These are phyloP conservation scores for Echinochloa phyllopogon DNA, from an alignment of 176 grass and related monocot genomes.

Conservation along the genomic window DNA sequence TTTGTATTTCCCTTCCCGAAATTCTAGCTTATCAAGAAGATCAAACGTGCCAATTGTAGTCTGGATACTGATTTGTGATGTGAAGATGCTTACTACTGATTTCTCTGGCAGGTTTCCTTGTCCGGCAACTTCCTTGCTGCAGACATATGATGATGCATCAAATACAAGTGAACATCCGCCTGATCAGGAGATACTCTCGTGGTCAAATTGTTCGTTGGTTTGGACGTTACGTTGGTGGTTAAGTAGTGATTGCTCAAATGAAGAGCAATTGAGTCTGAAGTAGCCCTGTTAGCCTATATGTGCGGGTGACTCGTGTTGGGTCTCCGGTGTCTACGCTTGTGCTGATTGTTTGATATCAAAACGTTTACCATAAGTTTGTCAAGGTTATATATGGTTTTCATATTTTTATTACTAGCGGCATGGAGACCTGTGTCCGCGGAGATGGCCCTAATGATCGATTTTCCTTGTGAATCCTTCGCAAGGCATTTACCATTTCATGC, in stretches of 20 bases:
- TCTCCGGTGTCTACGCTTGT: background rate
- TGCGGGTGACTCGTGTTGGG: background rate
- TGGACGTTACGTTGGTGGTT: background rate
- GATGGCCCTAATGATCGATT: no score
- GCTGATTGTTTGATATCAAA: background rate
- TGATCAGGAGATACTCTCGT: background rate
- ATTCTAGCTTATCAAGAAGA: background rate
- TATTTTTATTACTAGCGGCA: background rate
- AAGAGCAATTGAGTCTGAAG: background rate
- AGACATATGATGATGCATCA: conserved; percentile 60
- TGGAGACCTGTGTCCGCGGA: background rate
- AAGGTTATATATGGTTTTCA: background rate
- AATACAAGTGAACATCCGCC: background rate
- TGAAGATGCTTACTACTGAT: background rate
- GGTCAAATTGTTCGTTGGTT: conserved; percentile 34
- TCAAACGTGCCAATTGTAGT: background rate
- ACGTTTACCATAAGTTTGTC: background rate
- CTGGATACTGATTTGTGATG: background rate
- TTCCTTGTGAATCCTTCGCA: background rate
- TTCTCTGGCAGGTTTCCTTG: conserved; percentile 55
- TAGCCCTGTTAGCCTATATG: background rate
- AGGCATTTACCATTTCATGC: no score
- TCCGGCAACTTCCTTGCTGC: conserved; percentile 64
- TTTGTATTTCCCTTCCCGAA: background rate
- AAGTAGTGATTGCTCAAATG: background rate